phyloP scores from a whole-genome alignment of 768 basidiomycete species.

The Russula vinacea region DNA sequence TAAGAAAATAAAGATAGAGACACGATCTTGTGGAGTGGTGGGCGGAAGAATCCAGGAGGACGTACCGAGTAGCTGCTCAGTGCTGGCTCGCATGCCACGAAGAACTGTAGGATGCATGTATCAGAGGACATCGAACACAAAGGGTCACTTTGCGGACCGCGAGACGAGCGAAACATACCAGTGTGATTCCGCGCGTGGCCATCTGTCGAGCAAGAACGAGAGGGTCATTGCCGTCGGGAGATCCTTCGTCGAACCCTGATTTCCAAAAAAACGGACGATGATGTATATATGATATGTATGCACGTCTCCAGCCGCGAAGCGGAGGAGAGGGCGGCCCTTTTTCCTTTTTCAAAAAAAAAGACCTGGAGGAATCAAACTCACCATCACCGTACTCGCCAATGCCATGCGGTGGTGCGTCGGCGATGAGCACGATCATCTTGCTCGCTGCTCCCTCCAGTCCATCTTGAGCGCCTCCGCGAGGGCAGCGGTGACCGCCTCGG shows the following conservation, averaged over 20 bases:
- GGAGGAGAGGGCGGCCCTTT: background rate
- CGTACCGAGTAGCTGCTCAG: slow-evolving; percentile 86
- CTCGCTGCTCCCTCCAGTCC: slow-evolving; percentile 88
- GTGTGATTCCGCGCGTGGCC: slow-evolving; percentile 86
- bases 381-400: slow-evolving; percentile 97
- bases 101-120: slow-evolving; percentile 58
- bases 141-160: slow-evolving; percentile 18
- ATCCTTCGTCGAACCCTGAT: slow-evolving; percentile 87
- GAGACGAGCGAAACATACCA: slow-evolving; percentile 49
- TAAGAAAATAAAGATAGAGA: slow-evolving; percentile 6
- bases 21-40: background rate
- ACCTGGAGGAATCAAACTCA: slow-evolving; percentile 37
- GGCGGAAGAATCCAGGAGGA: background rate
- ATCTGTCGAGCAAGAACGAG: slow-evolving; percentile 81
- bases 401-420: slow-evolving; percentile 96
- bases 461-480: slow-evolving; percentile 82
- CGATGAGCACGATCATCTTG: slow-evolving; percentile 96
- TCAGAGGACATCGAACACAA: slow-evolving; percentile 24
- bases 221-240: slow-evolving; percentile 92
- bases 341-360: slow-evolving; percentile 2
- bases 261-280: slow-evolving; percentile 17
- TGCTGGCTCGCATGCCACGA: slow-evolving; percentile 98
- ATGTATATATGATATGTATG: slow-evolving; percentile 21
- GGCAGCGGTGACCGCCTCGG: slow-evolving; percentile 94
- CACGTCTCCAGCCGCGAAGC: slow-evolving; percentile 1